Base-by-base conservation (phyloP, 179 eudicot genomes). In the Beta macrorhiza region DNA sequence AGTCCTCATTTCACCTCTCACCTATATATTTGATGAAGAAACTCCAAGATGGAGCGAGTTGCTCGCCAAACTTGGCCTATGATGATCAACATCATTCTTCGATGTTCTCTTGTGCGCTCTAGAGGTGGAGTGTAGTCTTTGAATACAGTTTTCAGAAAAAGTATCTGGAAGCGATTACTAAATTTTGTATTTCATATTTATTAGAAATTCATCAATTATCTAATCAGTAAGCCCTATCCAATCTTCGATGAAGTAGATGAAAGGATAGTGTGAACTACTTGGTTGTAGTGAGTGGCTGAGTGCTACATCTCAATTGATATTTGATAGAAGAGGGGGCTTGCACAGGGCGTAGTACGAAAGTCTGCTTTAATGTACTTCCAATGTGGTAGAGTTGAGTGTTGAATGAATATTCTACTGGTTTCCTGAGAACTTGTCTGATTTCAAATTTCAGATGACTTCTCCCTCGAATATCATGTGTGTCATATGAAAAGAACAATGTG, bases 11-110 rank as follows among this genome's bases (percentile, higher is more conserved):
- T 92, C 97, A 59, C 99, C 99, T 64, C 81, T 95, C 79, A 91
- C 99, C 79, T 95, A 95, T 87, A 95, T 95, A 53, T 95, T 95
- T 53, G 99, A 95, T 37, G 98, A 95, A 83, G 99, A 95, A 85
- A 87, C 99, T 49, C 95, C 99, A 32, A 89, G 99, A 83, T 95
- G 98, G 98, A 85, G 83, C 5, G 79, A 91, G 69, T 89, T 95
- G 83, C 95, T 92, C 25, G 78, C 87, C 74, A 89, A 87, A 72
- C 88, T 95, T 14, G 99, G 93, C 72, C 87, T 89, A 47, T 86
- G 86, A 80, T 65, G 68, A 29, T 44, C 56, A 13, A 32, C 47
- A 19, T 37, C 51, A 17, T 53, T 37, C n/a, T n/a, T 22, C 7
- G 20, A 49, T 19, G 56, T 61, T 29, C 22, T 32, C 65, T 6